phyloP scores from a whole-genome alignment of 2,329 filamentous ascomycete genomes.

The Nigrospora sphaerica region DNA sequence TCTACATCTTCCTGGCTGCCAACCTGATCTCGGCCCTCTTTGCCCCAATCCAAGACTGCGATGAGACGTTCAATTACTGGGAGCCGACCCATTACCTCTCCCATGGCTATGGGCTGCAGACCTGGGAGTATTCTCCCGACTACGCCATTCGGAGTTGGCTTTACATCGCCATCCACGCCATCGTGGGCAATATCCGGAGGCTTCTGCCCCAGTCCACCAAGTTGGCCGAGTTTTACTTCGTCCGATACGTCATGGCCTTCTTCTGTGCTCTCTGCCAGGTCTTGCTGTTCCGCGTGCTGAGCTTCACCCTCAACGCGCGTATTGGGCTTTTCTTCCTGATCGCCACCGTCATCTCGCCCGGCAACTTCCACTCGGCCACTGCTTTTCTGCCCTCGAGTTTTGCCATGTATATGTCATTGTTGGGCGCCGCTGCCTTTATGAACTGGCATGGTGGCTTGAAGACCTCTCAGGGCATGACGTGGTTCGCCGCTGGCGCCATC shows the following conservation, averaged over 20 bases:
- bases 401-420: constrained; percentile 87
- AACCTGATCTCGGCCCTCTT: constrained; percentile 72
- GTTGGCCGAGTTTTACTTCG: constrained; percentile 77
- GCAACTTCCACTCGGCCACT: constrained; percentile 86
- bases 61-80: constrained; percentile 99
- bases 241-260: constrained; percentile 69
- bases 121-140: constrained; percentile 96
- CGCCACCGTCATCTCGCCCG: constrained; percentile 70
- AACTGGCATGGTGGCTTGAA: constrained; percentile 76
- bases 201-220: constrained; percentile 56
- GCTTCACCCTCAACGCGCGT: constrained; percentile 68
- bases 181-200: constrained; percentile 59
- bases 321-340: constrained; percentile 82
- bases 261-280: constrained; percentile 78
- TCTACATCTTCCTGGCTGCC: constrained; percentile 71
- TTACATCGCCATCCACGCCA: constrained; percentile 75
- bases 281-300: constrained; percentile 70
- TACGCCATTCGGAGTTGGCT: constrained; percentile 95
- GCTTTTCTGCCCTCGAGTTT: constrained; percentile 91
- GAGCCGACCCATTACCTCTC: constrained; percentile 91
- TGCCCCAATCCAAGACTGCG: constrained; percentile 93
- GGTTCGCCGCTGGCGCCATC: constrained; percentile 79
- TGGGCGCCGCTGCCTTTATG: constrained; percentile 84
- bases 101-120: constrained; percentile 89
- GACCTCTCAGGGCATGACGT: constrained; percentile 78